A percentile compares a stretch with the other conserved stretches of the same genome.
phyloP scores from a whole-genome alignment of 345 rosid genomes.

The Eutrema heterophyllum region DNA sequence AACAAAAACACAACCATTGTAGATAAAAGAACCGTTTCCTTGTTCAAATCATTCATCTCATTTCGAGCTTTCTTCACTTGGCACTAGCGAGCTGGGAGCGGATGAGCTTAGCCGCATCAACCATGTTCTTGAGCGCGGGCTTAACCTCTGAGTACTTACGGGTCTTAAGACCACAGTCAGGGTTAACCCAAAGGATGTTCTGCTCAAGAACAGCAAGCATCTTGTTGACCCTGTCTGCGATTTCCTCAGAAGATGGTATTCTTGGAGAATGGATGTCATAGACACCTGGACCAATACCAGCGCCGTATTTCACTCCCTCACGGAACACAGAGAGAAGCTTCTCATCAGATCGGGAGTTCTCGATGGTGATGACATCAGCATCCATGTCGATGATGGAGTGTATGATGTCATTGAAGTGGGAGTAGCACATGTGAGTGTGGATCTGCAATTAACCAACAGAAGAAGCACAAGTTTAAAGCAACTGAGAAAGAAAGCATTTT shows the following conservation, averaged over 20 bases:
- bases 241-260: conserved; percentile 90
- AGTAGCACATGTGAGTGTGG: conserved; percentile 99
- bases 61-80: conserved; percentile 48
- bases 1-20: conserved; percentile 23
- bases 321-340: conserved; percentile 97
- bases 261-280: conserved; percentile 98
- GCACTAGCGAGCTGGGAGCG: conserved; percentile 89
- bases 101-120: conserved; percentile 86
- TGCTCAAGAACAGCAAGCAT: conserved; percentile 96
- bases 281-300: conserved; percentile 98
- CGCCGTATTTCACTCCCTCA: conserved; percentile 95
- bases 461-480: background rate
- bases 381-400: conserved; percentile 99
- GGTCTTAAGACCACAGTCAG: conserved; percentile 98
- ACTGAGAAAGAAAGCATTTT: background rate
- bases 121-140: conserved; percentile 91
- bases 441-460: conserved; percentile 43
- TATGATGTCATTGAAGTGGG: conserved; percentile 96
- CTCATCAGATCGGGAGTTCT: conserved; percentile 99
- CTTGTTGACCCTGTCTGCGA: conserved; percentile 94
- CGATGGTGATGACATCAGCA: conserved; percentile 96
- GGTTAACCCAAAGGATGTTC: conserved; percentile 98
- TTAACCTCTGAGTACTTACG: conserved; percentile 88
- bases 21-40: background rate
- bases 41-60: background rate